Percentiles rank a stretch among this genome's conserved stretches.
Evolutionary conservation across 2,329 filamentous ascomycete species (phyloP).

Genomic region (Neonectria sp.): DNA sequence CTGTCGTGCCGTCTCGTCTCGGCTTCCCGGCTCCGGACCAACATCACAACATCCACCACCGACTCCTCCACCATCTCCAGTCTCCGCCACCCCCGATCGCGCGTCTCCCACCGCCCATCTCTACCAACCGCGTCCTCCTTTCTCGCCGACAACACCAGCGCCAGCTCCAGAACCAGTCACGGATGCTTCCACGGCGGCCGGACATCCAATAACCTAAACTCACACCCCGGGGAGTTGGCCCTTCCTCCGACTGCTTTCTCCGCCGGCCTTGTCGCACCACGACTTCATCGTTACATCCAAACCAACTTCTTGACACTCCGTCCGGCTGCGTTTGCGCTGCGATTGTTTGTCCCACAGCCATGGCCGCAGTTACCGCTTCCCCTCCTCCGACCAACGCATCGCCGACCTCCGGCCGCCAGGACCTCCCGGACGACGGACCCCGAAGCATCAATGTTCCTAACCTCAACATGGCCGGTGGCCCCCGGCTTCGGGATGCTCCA

Average conservation of each 20-base stretch:
- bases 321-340: constrained; percentile 30
- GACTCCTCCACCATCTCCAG: constrained; percentile 13
- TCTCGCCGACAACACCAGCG: constrained; percentile 3
- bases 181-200: constrained; percentile 25
- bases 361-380: constrained; percentile 55
- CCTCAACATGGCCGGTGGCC: constrained; percentile 52
- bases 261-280: constrained; percentile 23
- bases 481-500: constrained; percentile 66
- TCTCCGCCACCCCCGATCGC: constrained; percentile 28
- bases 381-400: constrained; percentile 51
- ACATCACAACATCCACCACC: constrained; percentile 3
- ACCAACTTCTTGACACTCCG: constrained; percentile 18
- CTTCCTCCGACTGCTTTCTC: constrained; percentile 9
- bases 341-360: constrained; percentile 39
- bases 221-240: constrained; percentile 11
- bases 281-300: constrained; percentile 25
- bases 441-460: constrained; percentile 55
- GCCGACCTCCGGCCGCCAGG: constrained; percentile 42
- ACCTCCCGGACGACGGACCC: constrained; percentile 38
- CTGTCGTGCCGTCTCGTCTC: constrained; percentile 40
- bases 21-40: constrained; percentile 38
- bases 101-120: constrained; percentile 20
- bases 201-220: constrained; percentile 12
- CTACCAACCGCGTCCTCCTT: constrained; percentile 3
- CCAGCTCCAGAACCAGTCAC: constrained; percentile 2